A percentile compares a stretch with the other conserved stretches of the same genome.
These are phyloP conservation scores for Delonix regia DNA, from an alignment of 306 rosid species.

Conservation along the genomic window DNA sequence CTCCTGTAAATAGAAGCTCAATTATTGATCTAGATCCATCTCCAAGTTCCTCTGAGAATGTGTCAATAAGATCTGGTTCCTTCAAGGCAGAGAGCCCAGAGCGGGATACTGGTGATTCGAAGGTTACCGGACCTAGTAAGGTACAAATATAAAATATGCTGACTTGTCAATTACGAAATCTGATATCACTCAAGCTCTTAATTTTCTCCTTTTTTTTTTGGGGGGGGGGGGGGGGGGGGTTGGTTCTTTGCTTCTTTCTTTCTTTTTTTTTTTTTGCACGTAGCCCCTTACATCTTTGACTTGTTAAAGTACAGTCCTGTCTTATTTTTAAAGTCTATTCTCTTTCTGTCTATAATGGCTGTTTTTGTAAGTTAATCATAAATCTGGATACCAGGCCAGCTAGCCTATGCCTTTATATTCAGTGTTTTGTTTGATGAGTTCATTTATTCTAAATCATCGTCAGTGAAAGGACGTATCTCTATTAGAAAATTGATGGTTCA, in stretches of 20 bases:
- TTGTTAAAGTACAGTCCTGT: slow-evolving; percentile 5
- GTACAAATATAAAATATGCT: slow-evolving; percentile 46
- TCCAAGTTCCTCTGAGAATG: slow-evolving; percentile 79
- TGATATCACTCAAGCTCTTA: slow-evolving; percentile 9
- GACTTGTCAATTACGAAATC: neutral
- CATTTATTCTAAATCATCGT: neutral
- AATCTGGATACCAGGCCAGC: neutral
- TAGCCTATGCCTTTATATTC: neutral
- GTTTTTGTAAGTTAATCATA: slow-evolving; percentile 1
- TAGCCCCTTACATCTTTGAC: neutral
- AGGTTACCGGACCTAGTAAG: slow-evolving; percentile 59
- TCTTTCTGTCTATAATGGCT: slow-evolving; percentile 17
- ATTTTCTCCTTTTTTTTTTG: neutral
- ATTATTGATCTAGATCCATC: slow-evolving; percentile 89
- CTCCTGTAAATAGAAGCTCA: slow-evolving; percentile 70
- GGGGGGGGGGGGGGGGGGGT: too few species aligned
- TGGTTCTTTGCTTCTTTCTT: too few species aligned
- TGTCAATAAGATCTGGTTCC: slow-evolving; percentile 48
- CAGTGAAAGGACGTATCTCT: neutral
- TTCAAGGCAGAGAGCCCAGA: slow-evolving; percentile 60
- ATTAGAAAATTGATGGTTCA: neutral
- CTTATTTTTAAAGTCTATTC: neutral
- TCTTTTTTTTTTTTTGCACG: neutral
- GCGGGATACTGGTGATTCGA: slow-evolving; percentile 83
- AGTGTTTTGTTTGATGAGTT: neutral